Evolutionary conservation across 1,139 yeast species (phyloP).

Genomic region (Tardiomyces depauwii): DNA sequence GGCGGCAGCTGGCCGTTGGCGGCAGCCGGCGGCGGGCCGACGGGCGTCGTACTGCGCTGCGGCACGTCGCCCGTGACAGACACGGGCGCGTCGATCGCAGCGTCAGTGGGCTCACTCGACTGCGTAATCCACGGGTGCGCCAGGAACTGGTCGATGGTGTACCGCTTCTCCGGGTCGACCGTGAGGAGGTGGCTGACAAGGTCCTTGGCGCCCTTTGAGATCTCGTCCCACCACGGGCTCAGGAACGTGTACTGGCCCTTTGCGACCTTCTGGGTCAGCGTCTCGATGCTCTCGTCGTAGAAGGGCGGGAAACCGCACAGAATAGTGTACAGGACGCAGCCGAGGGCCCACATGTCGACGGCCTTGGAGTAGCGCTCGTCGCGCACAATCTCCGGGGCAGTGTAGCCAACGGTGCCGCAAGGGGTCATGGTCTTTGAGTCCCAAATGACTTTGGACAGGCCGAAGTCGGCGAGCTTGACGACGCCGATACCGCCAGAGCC

Average conservation of each 20-base stretch:
- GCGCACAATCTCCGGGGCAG: conserved; percentile 84
- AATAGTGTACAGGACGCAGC: conserved; percentile 87
- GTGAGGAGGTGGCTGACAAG: conserved; percentile 60
- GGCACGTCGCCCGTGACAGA: neutral
- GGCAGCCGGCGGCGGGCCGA: conserved; percentile 44
- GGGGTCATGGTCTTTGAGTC: conserved; percentile 70
- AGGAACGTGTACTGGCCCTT: conserved; percentile 71
- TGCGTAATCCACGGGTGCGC: conserved; percentile 51
- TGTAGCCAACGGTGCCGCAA: conserved; percentile 82
- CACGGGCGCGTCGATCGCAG: neutral
- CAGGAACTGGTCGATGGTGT: conserved; percentile 54
- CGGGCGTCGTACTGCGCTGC: conserved; percentile 44
- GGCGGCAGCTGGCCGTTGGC: conserved; percentile 10
- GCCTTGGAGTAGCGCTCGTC: conserved; percentile 78
- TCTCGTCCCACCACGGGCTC: conserved; percentile 44
- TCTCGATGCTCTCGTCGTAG: conserved; percentile 88
- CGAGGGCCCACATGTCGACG: conserved; percentile 94
- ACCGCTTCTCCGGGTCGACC: conserved; percentile 53
- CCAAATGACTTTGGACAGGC: conserved; percentile 77
- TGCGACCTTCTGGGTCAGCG: conserved; percentile 88
- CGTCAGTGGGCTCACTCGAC: conserved; percentile 29
- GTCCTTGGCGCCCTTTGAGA: conserved; percentile 41
- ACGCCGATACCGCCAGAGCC: conserved; percentile 50
- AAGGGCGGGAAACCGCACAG: conserved; percentile 95
- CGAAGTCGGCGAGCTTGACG: conserved; percentile 96